Percentiles rank a stretch among this genome's conserved stretches.
Evolutionary conservation across 805 yeast genomes (phyloP).

Genomic region (Dipodascus albidus): DNA sequence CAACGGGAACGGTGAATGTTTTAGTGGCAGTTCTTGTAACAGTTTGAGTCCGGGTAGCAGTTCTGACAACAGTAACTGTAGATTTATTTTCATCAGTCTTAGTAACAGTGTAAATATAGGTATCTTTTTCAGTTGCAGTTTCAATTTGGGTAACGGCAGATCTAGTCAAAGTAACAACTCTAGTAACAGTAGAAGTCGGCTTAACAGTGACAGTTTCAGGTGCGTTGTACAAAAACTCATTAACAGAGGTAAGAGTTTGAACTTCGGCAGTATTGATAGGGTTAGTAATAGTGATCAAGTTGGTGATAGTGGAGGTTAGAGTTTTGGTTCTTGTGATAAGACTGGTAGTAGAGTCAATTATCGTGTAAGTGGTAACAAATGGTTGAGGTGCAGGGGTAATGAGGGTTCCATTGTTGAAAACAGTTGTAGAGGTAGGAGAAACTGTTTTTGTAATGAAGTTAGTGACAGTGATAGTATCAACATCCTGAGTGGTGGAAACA

Average conservation of each 20-base stretch:
- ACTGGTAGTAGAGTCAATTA: not conserved
- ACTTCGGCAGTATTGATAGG: slow-evolving; percentile 3
- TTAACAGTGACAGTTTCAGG: not conserved
- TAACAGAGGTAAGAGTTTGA: slow-evolving; percentile 2
- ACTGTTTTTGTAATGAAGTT: slow-evolving; percentile 2
- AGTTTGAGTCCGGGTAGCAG: slow-evolving; percentile 4
- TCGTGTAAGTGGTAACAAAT: not conserved
- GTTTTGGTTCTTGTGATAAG: not conserved
- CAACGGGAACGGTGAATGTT: slow-evolving; percentile 1
- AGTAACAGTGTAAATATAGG: not conserved
- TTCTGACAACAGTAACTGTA: not conserved
- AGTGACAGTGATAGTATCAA: slow-evolving; percentile 5
- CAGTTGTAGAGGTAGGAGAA: slow-evolving; percentile 2
- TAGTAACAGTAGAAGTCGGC: not conserved
- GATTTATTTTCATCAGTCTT: not conserved
- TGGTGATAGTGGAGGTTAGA: not conserved
- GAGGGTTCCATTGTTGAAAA: slow-evolving; percentile 3
- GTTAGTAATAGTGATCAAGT: slow-evolving; percentile 1
- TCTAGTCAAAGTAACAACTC: not conserved
- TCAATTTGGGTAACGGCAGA: not conserved
- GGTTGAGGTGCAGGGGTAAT: slow-evolving; percentile 3
- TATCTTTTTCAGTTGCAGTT: not conserved
- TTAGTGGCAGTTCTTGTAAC: slow-evolving; percentile 5
- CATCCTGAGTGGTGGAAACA: slow-evolving; percentile 5
- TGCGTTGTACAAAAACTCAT: not conserved